Conservation (phyloP, 768 basidiomycete species). For the Termitomyces sp. region DNA sequence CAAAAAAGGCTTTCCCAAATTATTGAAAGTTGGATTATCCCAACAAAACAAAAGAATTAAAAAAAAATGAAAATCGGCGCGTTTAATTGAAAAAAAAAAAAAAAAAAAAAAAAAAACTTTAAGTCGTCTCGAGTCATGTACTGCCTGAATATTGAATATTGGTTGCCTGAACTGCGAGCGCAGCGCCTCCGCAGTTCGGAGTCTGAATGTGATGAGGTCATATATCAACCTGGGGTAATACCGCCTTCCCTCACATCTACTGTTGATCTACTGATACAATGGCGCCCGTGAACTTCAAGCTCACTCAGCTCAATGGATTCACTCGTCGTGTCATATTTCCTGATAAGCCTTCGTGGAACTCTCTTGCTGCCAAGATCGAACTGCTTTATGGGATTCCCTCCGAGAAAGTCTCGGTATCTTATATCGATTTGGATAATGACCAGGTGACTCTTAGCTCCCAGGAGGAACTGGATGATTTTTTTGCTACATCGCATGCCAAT, state of each 20-base stretch:
- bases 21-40: too few relatives aligned
- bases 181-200: slow-evolving; percentile 2
- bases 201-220: neutral
- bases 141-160: too few relatives aligned
- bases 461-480: slow-evolving; percentile 75
- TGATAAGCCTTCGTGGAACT: slow-evolving; percentile 3
- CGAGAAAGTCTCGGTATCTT: slow-evolving; percentile 60
- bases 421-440: slow-evolving; percentile 69
- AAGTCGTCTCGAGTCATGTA: too few relatives aligned
- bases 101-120: too few relatives aligned
- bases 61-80: too few relatives aligned
- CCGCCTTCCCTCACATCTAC: neutral
- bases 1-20: too few relatives aligned
- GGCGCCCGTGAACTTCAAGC: slow-evolving; percentile 59
- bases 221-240: neutral
- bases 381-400: slow-evolving; percentile 46
- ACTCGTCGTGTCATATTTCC: slow-evolving; percentile 47
- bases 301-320: slow-evolving; percentile 47
- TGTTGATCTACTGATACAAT: too few relatives aligned
- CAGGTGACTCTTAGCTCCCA: slow-evolving; percentile 73
- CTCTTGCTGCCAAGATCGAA: slow-evolving; percentile 38
- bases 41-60: too few relatives aligned
- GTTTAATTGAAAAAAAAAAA: too few relatives aligned
- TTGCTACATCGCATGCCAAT: slow-evolving; percentile 28
- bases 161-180: too few relatives aligned